Conservation (phyloP, 2,329 filamentous ascomycete genomes). For the Emmonsiellopsis sp. region DNA sequence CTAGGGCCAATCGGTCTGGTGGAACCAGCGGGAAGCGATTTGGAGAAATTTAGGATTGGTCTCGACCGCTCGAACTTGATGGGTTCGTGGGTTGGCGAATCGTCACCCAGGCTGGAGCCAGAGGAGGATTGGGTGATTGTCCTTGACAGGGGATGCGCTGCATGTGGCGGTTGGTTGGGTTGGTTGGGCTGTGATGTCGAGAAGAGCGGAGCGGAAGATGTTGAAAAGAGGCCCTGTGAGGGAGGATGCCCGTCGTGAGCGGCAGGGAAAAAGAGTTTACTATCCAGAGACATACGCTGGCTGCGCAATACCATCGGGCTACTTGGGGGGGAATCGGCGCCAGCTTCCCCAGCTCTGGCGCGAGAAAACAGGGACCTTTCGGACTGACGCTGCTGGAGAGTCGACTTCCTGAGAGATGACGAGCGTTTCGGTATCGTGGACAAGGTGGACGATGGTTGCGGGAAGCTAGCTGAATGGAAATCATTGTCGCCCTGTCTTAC, state of each 20-base stretch:
- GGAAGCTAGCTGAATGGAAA: slow-evolving; percentile 16
- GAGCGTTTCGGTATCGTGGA: slow-evolving; percentile 56
- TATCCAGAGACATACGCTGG: slow-evolving; percentile 69
- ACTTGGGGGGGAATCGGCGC: slow-evolving; percentile 47
- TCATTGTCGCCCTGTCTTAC: slow-evolving; percentile 14
- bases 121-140: slow-evolving; percentile 82
- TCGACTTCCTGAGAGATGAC: slow-evolving; percentile 74
- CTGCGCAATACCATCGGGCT: slow-evolving; percentile 44
- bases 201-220: slow-evolving; percentile 39
- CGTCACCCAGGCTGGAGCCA: slow-evolving; percentile 64
- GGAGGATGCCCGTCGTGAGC: slow-evolving; percentile 58
- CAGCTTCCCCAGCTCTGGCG: slow-evolving; percentile 23
- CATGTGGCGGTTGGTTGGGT: slow-evolving; percentile 33
- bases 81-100: slow-evolving; percentile 57
- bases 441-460: slow-evolving; percentile 36
- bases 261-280: slow-evolving; percentile 56
- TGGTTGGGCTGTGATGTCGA: slow-evolving; percentile 20
- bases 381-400: slow-evolving; percentile 71
- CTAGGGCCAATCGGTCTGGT: slow-evolving; percentile 31
- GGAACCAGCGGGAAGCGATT: slow-evolving; percentile 62
- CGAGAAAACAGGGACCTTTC: slow-evolving; percentile 50
- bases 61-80: slow-evolving; percentile 43
- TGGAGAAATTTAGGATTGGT: slow-evolving; percentile 54
- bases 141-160: slow-evolving; percentile 71
- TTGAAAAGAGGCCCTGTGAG: slow-evolving; percentile 40